Base-by-base conservation (phyloP, 192 early-diverging fungal species). In the Rhizophagus prolifer region DNA sequence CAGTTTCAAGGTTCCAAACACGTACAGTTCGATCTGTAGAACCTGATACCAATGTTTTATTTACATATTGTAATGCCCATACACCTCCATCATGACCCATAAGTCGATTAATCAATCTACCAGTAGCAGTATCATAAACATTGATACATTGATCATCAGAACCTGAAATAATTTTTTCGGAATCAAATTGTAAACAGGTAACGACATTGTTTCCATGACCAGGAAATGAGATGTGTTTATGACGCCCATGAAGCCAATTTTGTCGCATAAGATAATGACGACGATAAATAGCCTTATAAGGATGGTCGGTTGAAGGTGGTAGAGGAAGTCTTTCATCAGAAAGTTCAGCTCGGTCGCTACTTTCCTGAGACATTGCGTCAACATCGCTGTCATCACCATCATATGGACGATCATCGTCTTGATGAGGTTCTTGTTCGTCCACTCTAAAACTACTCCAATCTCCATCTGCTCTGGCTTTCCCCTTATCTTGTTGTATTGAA, bases 181-280 rank as follows among this genome's bases (percentile, higher is more conserved):
- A 89, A 79, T 98, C 97, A 85, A 97, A 96, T 80, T 98, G 96
- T 44, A 99, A 82, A 75, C 96, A 98, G 14, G 98, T 98, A 8
- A 98, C 97, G 0, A 98, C 95, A 76, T 90, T 86, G 50, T 88
- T 88, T 28, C 86, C 89, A 77, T 97, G 93, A 26, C 95, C 94
- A 25, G 86, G 86, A 78, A 99, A 97, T 44, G 88, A 91, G 26
- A 91, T 90, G 44, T 93, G 91, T 79, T 89, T 88, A 81, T 88
- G 90, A 23, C 85, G 78, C 28, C 93, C 94, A 47, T 87, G 86
- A 21, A 87, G 79, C 97, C 96, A 99, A 81, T 95, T 95, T 73
- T 90, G 90, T 58, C 92, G 87, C 31, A 96, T 88, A 59, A 88
- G 83, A 84, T 95, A 90, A 82, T 93, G 91, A 62, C 90, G 85